Conservation (phyloP, 768 basidiomycete genomes). For the Rhizopogon sp. region DNA sequence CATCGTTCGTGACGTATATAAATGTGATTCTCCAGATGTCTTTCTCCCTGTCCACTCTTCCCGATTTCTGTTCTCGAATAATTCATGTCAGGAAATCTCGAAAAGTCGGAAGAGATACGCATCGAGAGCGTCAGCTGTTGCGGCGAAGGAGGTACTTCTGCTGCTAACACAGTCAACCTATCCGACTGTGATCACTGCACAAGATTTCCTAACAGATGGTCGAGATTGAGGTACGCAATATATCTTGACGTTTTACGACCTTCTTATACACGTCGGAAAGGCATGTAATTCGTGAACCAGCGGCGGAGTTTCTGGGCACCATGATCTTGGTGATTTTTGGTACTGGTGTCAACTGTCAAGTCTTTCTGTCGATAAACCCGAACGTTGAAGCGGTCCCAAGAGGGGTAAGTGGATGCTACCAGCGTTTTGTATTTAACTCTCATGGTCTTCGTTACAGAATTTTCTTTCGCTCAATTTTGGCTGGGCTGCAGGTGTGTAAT, state of each 20-base stretch:
- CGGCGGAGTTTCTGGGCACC: conserved; percentile 60
- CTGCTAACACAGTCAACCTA: neutral
- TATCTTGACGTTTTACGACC: neutral
- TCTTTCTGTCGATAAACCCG: conserved; percentile 41
- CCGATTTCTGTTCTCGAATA: neutral
- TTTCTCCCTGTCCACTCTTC: neutral
- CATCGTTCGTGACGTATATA: neutral
- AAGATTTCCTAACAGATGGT: conserved; percentile 47
- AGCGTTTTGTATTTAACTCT: neutral
- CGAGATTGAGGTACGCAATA: conserved; percentile 43
- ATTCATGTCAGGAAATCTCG: neutral
- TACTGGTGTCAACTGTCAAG: conserved; percentile 53
- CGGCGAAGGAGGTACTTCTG: neutral
- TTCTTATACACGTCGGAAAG: conserved; percentile 20
- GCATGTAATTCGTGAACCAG: conserved; percentile 47
- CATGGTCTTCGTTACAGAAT: conserved; percentile 6
- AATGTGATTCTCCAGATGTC: neutral
- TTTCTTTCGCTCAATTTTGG: conserved; percentile 23
- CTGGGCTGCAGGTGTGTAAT: conserved; percentile 26
- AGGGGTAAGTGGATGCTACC: conserved; percentile 43
- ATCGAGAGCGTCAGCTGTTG: neutral
- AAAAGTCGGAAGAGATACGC: neutral
- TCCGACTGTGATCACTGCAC: conserved; percentile 25
- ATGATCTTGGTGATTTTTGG: conserved; percentile 58
- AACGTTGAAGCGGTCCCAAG: conserved; percentile 41